Percentiles rank a stretch among this genome's conserved stretches.
Conservation (phyloP, 352 stramenopile species). For the Globisporangium nodosum region DNA sequence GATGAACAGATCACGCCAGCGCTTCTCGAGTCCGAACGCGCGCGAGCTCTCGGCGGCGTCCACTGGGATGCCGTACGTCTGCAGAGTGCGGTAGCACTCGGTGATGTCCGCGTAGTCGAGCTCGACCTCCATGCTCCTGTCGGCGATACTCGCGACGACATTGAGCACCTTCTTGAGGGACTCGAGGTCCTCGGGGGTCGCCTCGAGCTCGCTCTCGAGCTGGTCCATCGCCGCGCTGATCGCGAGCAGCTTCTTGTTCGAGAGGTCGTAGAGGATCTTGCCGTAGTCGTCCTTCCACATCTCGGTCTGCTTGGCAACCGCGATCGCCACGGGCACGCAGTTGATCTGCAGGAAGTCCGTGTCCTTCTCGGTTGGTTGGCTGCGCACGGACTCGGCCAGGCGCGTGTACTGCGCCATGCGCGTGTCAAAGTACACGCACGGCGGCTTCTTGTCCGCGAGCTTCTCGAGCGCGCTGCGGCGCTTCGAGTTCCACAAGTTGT, state of each 20-base stretch:
- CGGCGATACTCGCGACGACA: conserved; percentile 79
- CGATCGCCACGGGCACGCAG: conserved; percentile 82
- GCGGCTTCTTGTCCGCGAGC: conserved; percentile 88
- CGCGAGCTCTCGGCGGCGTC: conserved; percentile 56
- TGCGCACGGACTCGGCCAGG: conserved; percentile 85
- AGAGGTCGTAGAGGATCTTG: conserved; percentile 86
- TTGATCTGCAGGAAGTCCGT: conserved; percentile 95
- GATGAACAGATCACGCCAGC: conserved; percentile 82
- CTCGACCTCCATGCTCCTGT: conserved; percentile 93
- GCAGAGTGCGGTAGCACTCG: conserved; percentile 88
- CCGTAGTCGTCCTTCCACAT: conserved; percentile 95
- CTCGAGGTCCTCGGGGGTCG: conserved; percentile 82
- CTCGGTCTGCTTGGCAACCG: conserved; percentile 89
- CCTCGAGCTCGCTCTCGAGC: conserved; percentile 74
- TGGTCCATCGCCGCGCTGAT: conserved; percentile 75
- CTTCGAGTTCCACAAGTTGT: conserved; percentile 94
- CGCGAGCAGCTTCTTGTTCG: conserved; percentile 73
- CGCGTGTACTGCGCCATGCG: conserved; percentile 88
- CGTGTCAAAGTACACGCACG: conserved; percentile 93
- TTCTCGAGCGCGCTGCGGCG: conserved; percentile 87
- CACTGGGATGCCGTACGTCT: conserved; percentile 77
- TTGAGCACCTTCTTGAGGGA: conserved; percentile 94
- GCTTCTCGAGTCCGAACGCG: conserved; percentile 74
- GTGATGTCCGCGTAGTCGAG: conserved; percentile 92
- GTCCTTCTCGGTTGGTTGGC: conserved; percentile 89